Evolutionary conservation across 2,329 filamentous ascomycete genomes (phyloP).

Genomic region (Bisporella sp.): DNA sequence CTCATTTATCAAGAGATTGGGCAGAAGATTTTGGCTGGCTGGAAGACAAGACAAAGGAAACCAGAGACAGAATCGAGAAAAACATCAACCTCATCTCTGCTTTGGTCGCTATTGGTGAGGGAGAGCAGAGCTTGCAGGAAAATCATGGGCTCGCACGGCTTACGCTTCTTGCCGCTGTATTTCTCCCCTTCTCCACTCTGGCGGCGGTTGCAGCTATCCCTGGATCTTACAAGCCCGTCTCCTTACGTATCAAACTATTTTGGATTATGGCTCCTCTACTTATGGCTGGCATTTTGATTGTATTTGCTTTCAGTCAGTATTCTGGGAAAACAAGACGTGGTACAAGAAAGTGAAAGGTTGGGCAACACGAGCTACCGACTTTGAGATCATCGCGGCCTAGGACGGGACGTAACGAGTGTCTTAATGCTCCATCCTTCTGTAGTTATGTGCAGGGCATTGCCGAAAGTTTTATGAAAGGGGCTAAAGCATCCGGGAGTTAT

Average conservation of each 20-base stretch:
- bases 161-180: slow-evolving; percentile 11
- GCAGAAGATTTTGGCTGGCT: slow-evolving; percentile 4
- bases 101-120: slow-evolving; percentile 3
- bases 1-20: neutral
- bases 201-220: slow-evolving; percentile 24
- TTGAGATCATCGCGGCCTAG: too few species aligned
- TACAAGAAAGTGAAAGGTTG: too few species aligned
- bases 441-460: too few species aligned
- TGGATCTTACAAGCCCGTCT: slow-evolving; percentile 19
- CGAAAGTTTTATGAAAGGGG: too few species aligned
- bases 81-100: slow-evolving; percentile 2
- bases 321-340: too few species aligned
- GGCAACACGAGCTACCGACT: too few species aligned
- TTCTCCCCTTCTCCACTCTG: slow-evolving; percentile 23
- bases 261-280: slow-evolving; percentile 23
- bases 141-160: slow-evolving; percentile 4
- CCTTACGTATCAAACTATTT: slow-evolving; percentile 20
- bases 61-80: slow-evolving; percentile 2
- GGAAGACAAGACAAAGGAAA: neutral
- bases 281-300: slow-evolving; percentile 5
- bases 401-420: too few species aligned
- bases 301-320: too few species aligned
- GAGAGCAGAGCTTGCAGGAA: slow-evolving; percentile 1
- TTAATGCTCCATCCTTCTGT: too few species aligned
- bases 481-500: too few species aligned